Base-by-base conservation (phyloP, 164 flowering plant genomes). In the Annona squamosa region DNA sequence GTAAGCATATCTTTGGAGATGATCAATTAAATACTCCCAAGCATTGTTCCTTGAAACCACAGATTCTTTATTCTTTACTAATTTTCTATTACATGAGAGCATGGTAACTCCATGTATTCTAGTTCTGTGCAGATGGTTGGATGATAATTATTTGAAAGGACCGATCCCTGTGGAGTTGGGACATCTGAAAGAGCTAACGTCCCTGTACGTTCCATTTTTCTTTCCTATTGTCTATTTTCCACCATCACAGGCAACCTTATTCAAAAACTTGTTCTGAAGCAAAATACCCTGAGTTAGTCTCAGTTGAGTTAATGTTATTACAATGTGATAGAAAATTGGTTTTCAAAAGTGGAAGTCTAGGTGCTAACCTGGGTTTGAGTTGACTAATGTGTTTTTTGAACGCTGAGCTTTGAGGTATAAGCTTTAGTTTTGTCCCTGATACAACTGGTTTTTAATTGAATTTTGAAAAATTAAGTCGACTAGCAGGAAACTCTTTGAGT, bases 1-100 rank as follows among this genome's bases (percentile, higher is more conserved):
- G 69, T 65, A 73, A 37, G 2, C 69, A 42, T 67, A 41, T 42
- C 44, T 67, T 67, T 44, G 12, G 16, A 67, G 69, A 67, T 67
- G 13, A 10, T 67, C 44, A 26, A 26, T 26, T 26, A 26, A 26
- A 4, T 44, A 41, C 69, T 67, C 18, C 41, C n/a, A 44, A 41
- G 16, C 45, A 2, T 52, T 3, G 13, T 52, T 52, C 69, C 44
- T 66, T 44, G 17, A 17, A 6, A 66, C 69, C 44, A 2, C 59
- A 52, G 59, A 10, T 52, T 52, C 13, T 52, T 16, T 52, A 16
- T 26, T 26, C 37, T 26, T 26, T 26, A 26, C 37, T 26, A 52
- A 5, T 52, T 52, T 52, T 10, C 59, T 7, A 52, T 52, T 9
- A 52, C 9, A 52, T 52, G 9, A 10, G 37, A 52, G 13, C 13